Evolutionary conservation across 805 yeast species (phyloP).

Genomic region (Candida manassasensis): DNA sequence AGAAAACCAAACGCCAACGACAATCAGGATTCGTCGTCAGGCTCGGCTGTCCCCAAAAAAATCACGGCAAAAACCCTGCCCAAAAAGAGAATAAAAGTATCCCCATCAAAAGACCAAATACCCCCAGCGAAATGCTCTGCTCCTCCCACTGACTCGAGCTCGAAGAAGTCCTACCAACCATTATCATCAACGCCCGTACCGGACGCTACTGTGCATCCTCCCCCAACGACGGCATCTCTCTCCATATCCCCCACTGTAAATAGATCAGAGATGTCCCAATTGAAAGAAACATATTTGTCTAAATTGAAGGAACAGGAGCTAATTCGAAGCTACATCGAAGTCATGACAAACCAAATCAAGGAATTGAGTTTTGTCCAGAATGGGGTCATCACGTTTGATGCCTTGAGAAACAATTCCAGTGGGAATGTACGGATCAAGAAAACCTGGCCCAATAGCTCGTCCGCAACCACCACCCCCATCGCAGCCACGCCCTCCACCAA

Average conservation of each 20-base stretch:
- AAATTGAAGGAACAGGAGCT: conserved; percentile 41
- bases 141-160: conserved; percentile 1
- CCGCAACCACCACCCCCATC: not conserved
- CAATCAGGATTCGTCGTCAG: not conserved
- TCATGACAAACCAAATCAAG: conserved; percentile 38
- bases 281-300: conserved; percentile 30
- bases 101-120: not conserved
- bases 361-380: conserved; percentile 39
- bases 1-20: conserved; percentile 27
- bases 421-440: conserved; percentile 1
- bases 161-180: no score
- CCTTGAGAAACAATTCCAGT: conserved; percentile 20
- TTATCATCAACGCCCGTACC: not conserved
- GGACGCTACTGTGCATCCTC: not conserved
- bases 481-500: not conserved
- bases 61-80: not conserved
- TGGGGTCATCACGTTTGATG: conserved; percentile 41
- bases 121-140: conserved; percentile 1
- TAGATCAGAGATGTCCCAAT: conserved; percentile 6
- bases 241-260: conserved; percentile 1
- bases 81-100: not conserved
- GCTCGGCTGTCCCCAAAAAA: not conserved
- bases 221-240: not conserved
- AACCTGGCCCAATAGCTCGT: not conserved
- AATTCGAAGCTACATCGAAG: conserved; percentile 38